Evolutionary conservation across 306 rosid genomes (phyloP).

Genomic region (Ochetophila trinervis): DNA sequence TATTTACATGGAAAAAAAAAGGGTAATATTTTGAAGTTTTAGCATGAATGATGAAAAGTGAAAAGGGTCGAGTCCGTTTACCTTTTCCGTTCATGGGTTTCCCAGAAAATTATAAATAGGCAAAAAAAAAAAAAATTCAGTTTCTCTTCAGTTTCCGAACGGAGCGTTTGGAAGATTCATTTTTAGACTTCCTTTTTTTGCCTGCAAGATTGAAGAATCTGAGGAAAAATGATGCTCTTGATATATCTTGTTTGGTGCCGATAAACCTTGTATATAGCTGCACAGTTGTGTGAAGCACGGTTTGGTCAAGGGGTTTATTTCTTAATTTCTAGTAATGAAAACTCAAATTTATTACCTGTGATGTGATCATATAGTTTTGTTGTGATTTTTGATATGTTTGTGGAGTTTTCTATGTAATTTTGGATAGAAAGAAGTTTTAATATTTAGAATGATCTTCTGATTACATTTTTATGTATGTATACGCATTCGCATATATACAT

Average conservation of each 20-base stretch:
- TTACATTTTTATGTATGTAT: background rate
- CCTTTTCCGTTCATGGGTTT: background rate
- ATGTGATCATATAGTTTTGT: background rate
- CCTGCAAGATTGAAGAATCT: conserved; percentile 7
- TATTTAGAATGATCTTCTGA: background rate
- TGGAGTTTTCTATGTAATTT: too few relatives aligned
- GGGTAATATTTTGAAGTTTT: background rate
- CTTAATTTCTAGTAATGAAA: background rate
- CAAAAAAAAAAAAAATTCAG: background rate
- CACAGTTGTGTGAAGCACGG: background rate
- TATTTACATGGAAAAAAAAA: background rate
- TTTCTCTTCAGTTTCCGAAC: background rate
- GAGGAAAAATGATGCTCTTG: background rate
- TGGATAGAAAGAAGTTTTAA: background rate
- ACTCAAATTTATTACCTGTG: background rate
- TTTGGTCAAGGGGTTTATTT: background rate
- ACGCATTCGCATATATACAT: too few relatives aligned
- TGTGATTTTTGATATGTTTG: too few relatives aligned
- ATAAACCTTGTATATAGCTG: background rate
- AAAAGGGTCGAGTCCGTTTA: background rate
- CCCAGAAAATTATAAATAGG: background rate
- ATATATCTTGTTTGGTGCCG: background rate
- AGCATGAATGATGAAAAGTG: background rate
- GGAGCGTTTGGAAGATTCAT: background rate
- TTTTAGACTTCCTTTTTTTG: too few relatives aligned